phyloP scores from a whole-genome alignment of 176 grass and related monocot species.

The Zea mays region DNA sequence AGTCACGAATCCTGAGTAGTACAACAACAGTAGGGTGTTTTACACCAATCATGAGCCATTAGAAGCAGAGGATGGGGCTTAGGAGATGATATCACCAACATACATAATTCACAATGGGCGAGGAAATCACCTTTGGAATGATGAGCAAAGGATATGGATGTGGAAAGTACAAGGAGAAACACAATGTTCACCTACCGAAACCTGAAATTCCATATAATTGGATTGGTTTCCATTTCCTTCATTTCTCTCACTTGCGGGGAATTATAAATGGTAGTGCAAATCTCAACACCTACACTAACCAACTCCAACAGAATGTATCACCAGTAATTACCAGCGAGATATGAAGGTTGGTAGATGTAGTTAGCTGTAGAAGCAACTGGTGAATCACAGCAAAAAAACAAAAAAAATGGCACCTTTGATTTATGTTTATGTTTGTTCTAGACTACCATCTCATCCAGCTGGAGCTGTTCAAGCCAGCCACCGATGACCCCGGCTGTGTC shows the following conservation, averaged over 20 bases:
- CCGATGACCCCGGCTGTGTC: conserved; percentile 41
- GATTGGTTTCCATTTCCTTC: conserved; percentile 18
- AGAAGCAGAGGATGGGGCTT: conserved; percentile 27
- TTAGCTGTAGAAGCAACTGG: conserved; percentile 15
- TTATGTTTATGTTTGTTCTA: conserved; percentile 38
- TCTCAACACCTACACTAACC: conserved; percentile 42
- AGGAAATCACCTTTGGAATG: conserved; percentile 26
- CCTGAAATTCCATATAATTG: conserved; percentile 26
- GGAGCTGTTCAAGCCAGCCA: conserved; percentile 61
- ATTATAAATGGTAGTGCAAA: conserved; percentile 26
- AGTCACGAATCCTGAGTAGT: background rate
- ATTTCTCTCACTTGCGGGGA: conserved; percentile 5
- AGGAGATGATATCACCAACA: conserved; percentile 11
- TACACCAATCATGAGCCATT: conserved; percentile 44
- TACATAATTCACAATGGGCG: conserved; percentile 45
- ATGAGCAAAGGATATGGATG: conserved; percentile 1
- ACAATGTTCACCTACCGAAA: conserved; percentile 37
- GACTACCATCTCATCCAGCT: conserved; percentile 71
- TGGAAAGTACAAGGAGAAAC: conserved; percentile 21
- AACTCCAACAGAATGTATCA: conserved; percentile 51
- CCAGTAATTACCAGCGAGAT: conserved; percentile 29
- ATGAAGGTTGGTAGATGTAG: conserved; percentile 24
- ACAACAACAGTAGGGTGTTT: conserved; percentile 7
- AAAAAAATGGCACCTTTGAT: conserved; percentile 30
- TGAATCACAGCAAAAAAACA: conserved; percentile 36